Conservation (phyloP, 192 early-diverging fungal genomes). For the Dissophora globulifera region DNA sequence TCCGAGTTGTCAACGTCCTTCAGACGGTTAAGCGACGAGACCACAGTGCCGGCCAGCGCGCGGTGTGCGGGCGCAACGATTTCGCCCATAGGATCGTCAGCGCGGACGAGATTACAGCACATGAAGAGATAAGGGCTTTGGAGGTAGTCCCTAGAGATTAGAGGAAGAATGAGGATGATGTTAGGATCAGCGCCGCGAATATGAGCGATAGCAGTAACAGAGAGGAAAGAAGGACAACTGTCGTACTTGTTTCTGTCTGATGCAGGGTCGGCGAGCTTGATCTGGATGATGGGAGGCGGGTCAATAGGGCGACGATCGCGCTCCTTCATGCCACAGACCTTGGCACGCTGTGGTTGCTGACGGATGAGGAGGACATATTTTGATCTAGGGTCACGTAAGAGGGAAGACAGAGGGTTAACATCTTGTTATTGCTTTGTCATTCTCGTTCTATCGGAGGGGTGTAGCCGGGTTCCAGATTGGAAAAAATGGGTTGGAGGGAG, state of each 20-base stretch:
- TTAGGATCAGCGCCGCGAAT: too few relatives aligned
- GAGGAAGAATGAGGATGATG: background rate
- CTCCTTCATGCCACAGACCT: slow-evolving; percentile 92
- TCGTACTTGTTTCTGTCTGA: slow-evolving; percentile 51
- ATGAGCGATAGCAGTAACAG: too few relatives aligned
- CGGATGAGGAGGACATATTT: slow-evolving; percentile 72
- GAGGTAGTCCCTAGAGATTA: slow-evolving; percentile 48
- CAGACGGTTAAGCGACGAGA: slow-evolving; percentile 86
- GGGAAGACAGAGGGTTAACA: background rate
- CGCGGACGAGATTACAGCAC: slow-evolving; percentile 86
- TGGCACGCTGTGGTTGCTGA: slow-evolving; percentile 89
- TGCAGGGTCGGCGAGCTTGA: slow-evolving; percentile 52
- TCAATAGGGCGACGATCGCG: slow-evolving; percentile 86
- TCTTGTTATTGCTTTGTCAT: too few relatives aligned
- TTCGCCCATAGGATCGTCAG: slow-evolving; percentile 73
- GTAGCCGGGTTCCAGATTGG: too few relatives aligned
- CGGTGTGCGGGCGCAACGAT: slow-evolving; percentile 75
- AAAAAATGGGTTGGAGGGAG: too few relatives aligned
- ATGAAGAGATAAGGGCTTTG: slow-evolving; percentile 94
- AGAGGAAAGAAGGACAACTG: background rate
- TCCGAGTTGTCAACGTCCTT: slow-evolving; percentile 88
- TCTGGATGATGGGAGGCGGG: slow-evolving; percentile 79
- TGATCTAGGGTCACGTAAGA: slow-evolving; percentile 32
- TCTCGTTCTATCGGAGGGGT: too few relatives aligned
- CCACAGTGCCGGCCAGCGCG: slow-evolving; percentile 87